Evolutionary conservation across 495 filamentous ascomycete genomes (phyloP).

Genomic region (Aspergillus nidulans): DNA sequence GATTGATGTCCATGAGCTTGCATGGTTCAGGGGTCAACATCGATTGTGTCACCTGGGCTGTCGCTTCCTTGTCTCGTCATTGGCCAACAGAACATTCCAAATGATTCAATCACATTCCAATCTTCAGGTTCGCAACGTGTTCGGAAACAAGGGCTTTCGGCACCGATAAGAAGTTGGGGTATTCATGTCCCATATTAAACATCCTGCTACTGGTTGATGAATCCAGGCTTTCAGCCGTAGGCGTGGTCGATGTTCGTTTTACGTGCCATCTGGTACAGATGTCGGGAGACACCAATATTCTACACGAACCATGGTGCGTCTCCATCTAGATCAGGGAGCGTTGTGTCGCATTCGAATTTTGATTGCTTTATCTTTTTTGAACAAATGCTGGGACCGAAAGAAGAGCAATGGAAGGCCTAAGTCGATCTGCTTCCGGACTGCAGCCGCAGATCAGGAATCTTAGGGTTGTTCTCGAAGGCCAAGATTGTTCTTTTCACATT

Average conservation of each 20-base stretch:
- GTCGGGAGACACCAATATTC: too few species aligned
- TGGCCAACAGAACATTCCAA: neutral
- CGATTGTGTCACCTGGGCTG: neutral
- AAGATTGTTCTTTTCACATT: neutral
- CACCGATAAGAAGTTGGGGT: neutral
- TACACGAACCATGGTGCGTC: neutral
- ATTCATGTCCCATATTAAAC: too few species aligned
- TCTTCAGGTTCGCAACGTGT: neutral
- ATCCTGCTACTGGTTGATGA: too few species aligned
- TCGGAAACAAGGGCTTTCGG: neutral
- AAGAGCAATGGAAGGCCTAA: neutral
- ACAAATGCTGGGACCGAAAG: too few species aligned
- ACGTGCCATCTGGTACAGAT: too few species aligned
- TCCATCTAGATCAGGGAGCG: neutral
- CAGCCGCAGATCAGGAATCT: neutral
- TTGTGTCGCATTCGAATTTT: neutral
- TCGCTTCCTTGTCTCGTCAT: neutral
- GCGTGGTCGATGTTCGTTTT: too few species aligned
- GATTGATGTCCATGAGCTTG: neutral
- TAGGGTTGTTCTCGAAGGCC: neutral
- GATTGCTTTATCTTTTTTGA: neutral
- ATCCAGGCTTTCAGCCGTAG: too few species aligned
- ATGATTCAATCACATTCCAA: neutral
- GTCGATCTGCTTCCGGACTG: neutral
- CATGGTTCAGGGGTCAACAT: neutral